Base-by-base conservation (phyloP, 768 basidiomycete genomes). In the Collybia sp. region DNA sequence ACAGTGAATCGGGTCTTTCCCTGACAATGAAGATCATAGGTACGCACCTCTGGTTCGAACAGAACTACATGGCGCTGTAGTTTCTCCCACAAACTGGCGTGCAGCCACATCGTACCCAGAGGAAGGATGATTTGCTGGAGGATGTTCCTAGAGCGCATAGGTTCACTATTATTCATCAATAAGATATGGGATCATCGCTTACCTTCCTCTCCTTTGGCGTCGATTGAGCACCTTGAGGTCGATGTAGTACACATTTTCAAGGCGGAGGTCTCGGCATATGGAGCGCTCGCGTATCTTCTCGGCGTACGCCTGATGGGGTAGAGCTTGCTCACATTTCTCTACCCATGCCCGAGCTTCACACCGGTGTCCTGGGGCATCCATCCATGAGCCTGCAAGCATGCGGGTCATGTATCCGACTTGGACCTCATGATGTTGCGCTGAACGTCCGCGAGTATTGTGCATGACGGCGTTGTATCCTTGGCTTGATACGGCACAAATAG, bases 401-500 rank as follows among this genome's bases (percentile, higher is more conserved):
- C 38, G 16, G 30, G 35, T 42, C 17, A 39, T 35, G 3, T 30
- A 36, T 3, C 10, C 45, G 40, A 33, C 31, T 49, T 45, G 42
- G 15, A 41, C 52, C 12, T 53, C 49, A 37, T 53, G 52, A 19
- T 49, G 48, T 16, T 50, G 40, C 6, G 34, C 44, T 2, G 18
- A 17, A 0, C 34, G 15, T 5, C 45, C 49, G 32, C 52, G 30
- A 2, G 49, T 47, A 13, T 30, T 13, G 37, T 53, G 52, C 31
- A 46, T 44, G 10, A 53, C n/a, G 1, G 39, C 25, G 32, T 53
- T 53, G 44, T 53, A 53, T 2, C 44, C 49, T 33, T 50, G 48
- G n/a, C n/a, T n/a, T n/a, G n/a, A n/a, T n/a, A n/a, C n/a, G n/a
- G n/a, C n/a, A n/a, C n/a, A n/a, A n/a, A n/a, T n/a, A n/a, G n/a